phyloP scores from a whole-genome alignment of 352 stramenopile genomes.

The Globisporangium viniferum region DNA sequence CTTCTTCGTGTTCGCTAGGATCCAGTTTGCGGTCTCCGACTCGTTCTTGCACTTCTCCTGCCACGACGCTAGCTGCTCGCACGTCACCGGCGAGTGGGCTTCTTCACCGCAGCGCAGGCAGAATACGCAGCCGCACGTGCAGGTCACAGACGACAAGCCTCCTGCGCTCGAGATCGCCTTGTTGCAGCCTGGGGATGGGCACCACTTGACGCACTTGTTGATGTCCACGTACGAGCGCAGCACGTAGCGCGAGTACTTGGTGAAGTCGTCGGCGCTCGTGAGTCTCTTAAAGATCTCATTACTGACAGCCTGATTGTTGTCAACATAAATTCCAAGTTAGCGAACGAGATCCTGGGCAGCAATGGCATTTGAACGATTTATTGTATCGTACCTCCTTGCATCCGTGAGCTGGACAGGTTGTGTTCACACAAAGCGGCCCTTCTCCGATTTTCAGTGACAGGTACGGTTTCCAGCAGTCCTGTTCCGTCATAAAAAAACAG shows the following conservation, averaged over 20 bases:
- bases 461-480: constrained; percentile 86
- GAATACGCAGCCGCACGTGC: constrained; percentile 86
- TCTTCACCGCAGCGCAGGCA: constrained; percentile 96
- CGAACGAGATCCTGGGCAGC: background rate
- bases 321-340: background rate
- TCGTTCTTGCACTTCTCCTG: constrained; percentile 97
- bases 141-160: constrained; percentile 75
- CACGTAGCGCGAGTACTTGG: constrained; percentile 91
- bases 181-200: constrained; percentile 94
- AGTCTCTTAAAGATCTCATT: constrained; percentile 73
- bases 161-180: constrained; percentile 90
- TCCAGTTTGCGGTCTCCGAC: constrained; percentile 99
- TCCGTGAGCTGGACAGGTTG: constrained; percentile 93
- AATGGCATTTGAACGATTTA: background rate
- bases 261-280: constrained; percentile 64
- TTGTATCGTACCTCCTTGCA: constrained; percentile 86
- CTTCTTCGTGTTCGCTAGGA: constrained; percentile 99
- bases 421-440: constrained; percentile 91
- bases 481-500: background rate
- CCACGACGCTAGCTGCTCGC: constrained; percentile 92
- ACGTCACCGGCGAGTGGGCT: constrained; percentile 93
- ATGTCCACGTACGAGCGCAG: constrained; percentile 98
- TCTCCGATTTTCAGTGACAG: constrained; percentile 88
- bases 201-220: constrained; percentile 97
- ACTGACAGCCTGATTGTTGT: constrained; percentile 41